These are phyloP conservation scores for Haplosporangium sp. DNA, from an alignment of 371 early-diverging fungal genomes.

Conservation along the genomic window DNA sequence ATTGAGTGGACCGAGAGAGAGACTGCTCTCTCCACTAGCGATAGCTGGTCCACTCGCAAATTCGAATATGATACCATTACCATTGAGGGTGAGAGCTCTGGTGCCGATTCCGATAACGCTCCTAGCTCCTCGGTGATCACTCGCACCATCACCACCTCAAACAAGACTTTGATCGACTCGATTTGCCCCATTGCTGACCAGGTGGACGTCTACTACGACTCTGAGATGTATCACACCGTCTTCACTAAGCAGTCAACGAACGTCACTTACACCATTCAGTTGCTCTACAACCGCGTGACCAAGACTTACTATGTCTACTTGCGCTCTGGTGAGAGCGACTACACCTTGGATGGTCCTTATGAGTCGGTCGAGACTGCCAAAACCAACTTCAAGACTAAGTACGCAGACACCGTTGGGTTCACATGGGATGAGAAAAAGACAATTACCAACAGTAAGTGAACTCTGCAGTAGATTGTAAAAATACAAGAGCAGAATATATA, in stretches of 20 bases:
- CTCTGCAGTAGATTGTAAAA: neutral
- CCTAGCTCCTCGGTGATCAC: constrained; percentile 1
- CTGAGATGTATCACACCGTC: constrained; percentile 20
- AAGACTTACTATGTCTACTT: constrained; percentile 49
- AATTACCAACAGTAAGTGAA: constrained; percentile 10
- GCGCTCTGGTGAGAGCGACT: constrained; percentile 24
- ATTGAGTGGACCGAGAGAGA: constrained; percentile 41
- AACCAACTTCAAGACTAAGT: constrained; percentile 23
- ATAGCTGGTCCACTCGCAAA: constrained; percentile 30
- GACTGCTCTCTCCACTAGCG: constrained; percentile 12
- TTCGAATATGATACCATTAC: constrained; percentile 38
- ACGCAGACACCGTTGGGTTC: constrained; percentile 26
- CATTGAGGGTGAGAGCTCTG: constrained; percentile 18
- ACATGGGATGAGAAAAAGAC: constrained; percentile 35
- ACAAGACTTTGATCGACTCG: constrained; percentile 19
- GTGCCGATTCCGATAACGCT: neutral
- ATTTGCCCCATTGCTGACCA: constrained; percentile 25
- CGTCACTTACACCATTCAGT: constrained; percentile 23
- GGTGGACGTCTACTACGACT: constrained; percentile 23
- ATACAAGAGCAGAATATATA: constrained; percentile 11
- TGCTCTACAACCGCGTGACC: constrained; percentile 34
- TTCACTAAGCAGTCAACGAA: constrained; percentile 27
- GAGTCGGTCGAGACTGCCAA: constrained; percentile 37
- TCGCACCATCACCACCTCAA: neutral
- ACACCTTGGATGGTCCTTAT: constrained; percentile 32